Evolutionary conservation across 768 basidiomycete genomes (phyloP), one percentile per base, ranked within the genome.

Genomic region (Collybia nuda): DNA sequence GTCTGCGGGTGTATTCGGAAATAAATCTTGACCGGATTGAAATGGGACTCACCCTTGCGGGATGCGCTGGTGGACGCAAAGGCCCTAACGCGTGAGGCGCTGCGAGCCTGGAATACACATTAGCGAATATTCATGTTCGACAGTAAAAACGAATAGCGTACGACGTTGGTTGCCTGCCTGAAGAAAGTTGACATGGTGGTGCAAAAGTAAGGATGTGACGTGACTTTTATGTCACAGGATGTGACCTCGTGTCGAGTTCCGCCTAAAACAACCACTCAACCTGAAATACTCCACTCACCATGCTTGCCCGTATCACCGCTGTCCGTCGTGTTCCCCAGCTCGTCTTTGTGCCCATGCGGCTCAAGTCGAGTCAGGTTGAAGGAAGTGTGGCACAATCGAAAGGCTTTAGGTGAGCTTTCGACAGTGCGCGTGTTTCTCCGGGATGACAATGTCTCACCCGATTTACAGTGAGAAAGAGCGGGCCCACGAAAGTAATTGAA

Each of bases 111-210:
- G 6, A 40, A 8, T 19, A 44, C 40, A 18, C 39, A 42, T 52
- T 28, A 51, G 44, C 43, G 24, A 55, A 29, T 23, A 46, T 39
- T 49, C 40, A 15, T 39, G 21, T 23, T 21, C 26, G 8, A 5
- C 23, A 35, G 17, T 44, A 40, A 42, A n/a, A 39, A 22, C 24
- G 47, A 14, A 35, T 50, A 43, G 73, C 76, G 55, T 64, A 82
- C 81, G 61, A 72, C 71, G 60, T 56, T 60, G 43, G 74, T 72
- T 60, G 79, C 77, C 69, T 84, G 82, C 67, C 82, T 77, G 70
- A 88, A 72, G 72, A 88, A 70, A 48, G 78, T 72, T 56, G 82
- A 85, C 85, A 88, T 89, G 77, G 74, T 77, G 67, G 73, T 69
- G 61, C 55, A 67, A 66, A 65, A 71, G 67, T 68, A 71, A 69